Evolutionary conservation across 805 yeast genomes (phyloP).

Genomic region (Myxozyma geophila): DNA sequence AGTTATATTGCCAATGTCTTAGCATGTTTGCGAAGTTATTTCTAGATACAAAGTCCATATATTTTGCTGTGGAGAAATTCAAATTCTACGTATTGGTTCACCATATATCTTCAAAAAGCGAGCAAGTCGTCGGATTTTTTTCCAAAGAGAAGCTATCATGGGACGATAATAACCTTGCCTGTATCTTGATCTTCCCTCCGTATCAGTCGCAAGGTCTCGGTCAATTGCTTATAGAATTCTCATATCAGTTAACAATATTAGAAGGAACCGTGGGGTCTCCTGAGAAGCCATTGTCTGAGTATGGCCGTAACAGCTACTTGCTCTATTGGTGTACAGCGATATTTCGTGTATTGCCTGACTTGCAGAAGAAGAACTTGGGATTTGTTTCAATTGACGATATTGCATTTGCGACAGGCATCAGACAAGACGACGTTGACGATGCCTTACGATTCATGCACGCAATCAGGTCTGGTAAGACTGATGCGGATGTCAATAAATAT

Average conservation of each 20-base stretch:
- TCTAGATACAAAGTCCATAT: slow-evolving; percentile 86
- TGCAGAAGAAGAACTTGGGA: slow-evolving; percentile 6
- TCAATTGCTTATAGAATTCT: slow-evolving; percentile 76
- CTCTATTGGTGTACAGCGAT: slow-evolving; percentile 72
- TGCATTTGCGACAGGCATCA: slow-evolving; percentile 44
- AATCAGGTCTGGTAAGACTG: slow-evolving; percentile 1
- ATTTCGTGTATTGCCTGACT: slow-evolving; percentile 40
- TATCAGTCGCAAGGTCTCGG: slow-evolving; percentile 82
- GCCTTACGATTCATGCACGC: slow-evolving; percentile 44
- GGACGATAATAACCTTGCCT: slow-evolving; percentile 84
- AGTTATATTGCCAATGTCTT: slow-evolving; percentile 77
- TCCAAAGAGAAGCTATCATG: slow-evolving; percentile 81
- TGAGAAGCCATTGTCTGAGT: slow-evolving; percentile 78
- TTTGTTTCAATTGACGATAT: slow-evolving; percentile 40
- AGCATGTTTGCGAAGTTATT: slow-evolving; percentile 86
- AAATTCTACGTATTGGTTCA: slow-evolving; percentile 67
- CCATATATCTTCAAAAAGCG: slow-evolving; percentile 29
- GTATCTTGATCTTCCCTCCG: slow-evolving; percentile 90
- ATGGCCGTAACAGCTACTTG: slow-evolving; percentile 74
- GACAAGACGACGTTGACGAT: slow-evolving; percentile 44
- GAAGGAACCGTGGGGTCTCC: slow-evolving; percentile 81
- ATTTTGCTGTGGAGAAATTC: slow-evolving; percentile 75
- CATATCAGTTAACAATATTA: slow-evolving; percentile 71
- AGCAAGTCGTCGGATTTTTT: slow-evolving; percentile 83
- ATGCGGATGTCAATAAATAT: neutral